These are phyloP conservation scores for Saitozyma sp. DNA, from an alignment of 768 basidiomycete genomes.

Conservation along the genomic window DNA sequence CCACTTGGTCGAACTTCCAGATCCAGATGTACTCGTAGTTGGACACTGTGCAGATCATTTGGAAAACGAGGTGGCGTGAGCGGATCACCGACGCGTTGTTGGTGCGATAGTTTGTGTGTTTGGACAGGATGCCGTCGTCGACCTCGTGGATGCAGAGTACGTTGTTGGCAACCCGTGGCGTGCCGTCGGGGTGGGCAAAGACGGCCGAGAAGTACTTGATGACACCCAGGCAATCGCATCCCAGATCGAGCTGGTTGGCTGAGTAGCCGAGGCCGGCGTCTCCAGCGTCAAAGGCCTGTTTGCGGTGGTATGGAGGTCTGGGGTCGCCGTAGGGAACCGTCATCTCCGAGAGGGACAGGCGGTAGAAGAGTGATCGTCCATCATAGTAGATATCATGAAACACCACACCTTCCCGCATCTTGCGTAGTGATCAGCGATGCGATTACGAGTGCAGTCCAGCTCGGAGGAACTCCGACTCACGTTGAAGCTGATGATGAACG, in stretches of 20 bases:
- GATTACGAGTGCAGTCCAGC: too few relatives aligned
- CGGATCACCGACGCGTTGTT: conserved; percentile 18
- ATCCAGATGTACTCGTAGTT: conserved; percentile 23
- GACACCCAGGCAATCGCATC: conserved; percentile 26
- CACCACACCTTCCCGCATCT: conserved; percentile 27
- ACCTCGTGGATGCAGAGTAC: conserved; percentile 41
- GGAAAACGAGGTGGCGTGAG: conserved; percentile 27
- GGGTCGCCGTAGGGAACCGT: conserved; percentile 41
- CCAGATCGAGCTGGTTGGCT: conserved; percentile 30
- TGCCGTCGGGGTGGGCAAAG: too few relatives aligned
- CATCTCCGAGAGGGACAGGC: conserved; percentile 33
- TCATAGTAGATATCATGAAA: conserved; percentile 36
- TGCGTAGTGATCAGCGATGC: too few relatives aligned
- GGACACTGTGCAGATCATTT: conserved; percentile 28
- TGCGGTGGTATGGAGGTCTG: conserved; percentile 23
- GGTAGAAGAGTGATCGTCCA: conserved; percentile 27
- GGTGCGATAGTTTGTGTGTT: conserved; percentile 37
- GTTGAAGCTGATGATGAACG: conserved; percentile 40
- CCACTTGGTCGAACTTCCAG: conserved; percentile 26
- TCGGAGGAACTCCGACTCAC: background rate
- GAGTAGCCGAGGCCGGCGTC: conserved; percentile 27
- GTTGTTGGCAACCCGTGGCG: conserved; percentile 29
- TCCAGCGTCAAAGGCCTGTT: conserved; percentile 39
- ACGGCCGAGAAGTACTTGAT: too few relatives aligned
- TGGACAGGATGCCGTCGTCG: conserved; percentile 34